Conservation (phyloP, 2,329 filamentous ascomycete species). For the Sordariomycetes sp. region DNA sequence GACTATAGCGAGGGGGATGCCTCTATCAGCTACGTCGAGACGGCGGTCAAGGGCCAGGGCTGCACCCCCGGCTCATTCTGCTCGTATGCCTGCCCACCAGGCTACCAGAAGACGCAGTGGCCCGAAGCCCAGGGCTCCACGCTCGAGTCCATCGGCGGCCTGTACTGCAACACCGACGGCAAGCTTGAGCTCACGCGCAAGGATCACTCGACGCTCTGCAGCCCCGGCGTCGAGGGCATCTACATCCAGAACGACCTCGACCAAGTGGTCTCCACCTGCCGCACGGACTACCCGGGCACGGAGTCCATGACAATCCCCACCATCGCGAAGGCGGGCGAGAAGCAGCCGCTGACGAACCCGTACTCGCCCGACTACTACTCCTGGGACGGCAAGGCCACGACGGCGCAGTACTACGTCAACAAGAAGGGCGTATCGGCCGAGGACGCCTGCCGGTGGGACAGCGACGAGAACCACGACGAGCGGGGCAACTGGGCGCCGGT, state of each 20-base stretch:
- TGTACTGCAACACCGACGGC: constrained; percentile 64
- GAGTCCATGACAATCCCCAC: constrained; percentile 81
- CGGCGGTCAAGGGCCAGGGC: constrained; percentile 46
- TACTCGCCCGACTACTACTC: constrained; percentile 62
- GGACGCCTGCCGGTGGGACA: constrained; percentile 68
- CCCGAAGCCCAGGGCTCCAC: constrained; percentile 65
- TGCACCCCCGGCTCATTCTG: constrained; percentile 63
- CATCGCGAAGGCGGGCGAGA: constrained; percentile 46
- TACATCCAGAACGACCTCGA: constrained; percentile 64
- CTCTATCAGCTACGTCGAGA: constrained; percentile 55
- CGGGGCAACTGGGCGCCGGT: constrained; percentile 81
- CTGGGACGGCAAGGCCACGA: constrained; percentile 66
- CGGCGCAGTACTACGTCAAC: constrained; percentile 96
- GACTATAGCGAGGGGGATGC: constrained; percentile 35
- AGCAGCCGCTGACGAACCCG: constrained; percentile 63
- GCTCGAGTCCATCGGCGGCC: constrained; percentile 78
- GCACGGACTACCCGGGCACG: constrained; percentile 90
- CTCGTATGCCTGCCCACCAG: constrained; percentile 86
- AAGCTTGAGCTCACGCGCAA: constrained; percentile 70
- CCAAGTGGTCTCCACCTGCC: constrained; percentile 65
- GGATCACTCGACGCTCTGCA: constrained; percentile 61
- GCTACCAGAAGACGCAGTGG: constrained; percentile 91
- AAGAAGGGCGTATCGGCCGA: constrained; percentile 56
- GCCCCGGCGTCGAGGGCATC: constrained; percentile 58
- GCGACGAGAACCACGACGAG: constrained; percentile 33